Evolutionary conservation across 1,284 basidiomycete species (phyloP).

Genomic region (Meripilus lineatus): DNA sequence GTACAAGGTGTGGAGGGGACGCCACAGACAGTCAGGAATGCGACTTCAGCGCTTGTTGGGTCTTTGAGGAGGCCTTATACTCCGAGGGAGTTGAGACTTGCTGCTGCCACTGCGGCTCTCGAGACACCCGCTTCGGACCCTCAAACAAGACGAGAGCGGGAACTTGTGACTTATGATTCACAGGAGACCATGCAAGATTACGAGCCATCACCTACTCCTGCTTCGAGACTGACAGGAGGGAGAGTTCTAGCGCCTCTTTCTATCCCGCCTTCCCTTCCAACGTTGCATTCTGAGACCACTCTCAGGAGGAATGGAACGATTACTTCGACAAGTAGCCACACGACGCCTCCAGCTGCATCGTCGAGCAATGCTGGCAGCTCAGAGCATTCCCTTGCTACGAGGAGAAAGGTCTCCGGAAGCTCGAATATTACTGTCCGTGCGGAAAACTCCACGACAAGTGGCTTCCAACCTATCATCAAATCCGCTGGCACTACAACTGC

Average conservation of each 20-base stretch:
- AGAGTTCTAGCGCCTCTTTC: slow-evolving; percentile 41
- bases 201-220: slow-evolving; percentile 66
- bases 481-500: slow-evolving; percentile 63
- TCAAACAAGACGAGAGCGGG: too few species aligned
- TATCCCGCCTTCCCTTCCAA: slow-evolving; percentile 55
- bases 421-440: slow-evolving; percentile 53
- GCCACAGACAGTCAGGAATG: slow-evolving; percentile 17
- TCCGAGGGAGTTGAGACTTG: slow-evolving; percentile 45
- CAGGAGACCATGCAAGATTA: slow-evolving; percentile 41
- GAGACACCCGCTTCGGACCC: slow-evolving; percentile 11
- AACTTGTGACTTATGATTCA: slow-evolving; percentile 31
- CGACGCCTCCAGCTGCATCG: too few species aligned
- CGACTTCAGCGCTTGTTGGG: slow-evolving; percentile 16
- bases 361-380: too few species aligned
- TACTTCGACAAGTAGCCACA: slow-evolving; percentile 9
- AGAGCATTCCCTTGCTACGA: slow-evolving; percentile 29
- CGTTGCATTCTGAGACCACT: slow-evolving; percentile 52
- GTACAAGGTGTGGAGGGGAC: slow-evolving; percentile 20
- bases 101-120: slow-evolving; percentile 15
- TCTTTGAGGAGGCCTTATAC: slow-evolving; percentile 46
- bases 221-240: slow-evolving; percentile 38
- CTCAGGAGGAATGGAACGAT: slow-evolving; percentile 28
- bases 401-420: slow-evolving; percentile 43
- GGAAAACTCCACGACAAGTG: slow-evolving; percentile 20
- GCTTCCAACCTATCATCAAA: slow-evolving; percentile 39